Evolutionary conservation across 257 asterid genomes (phyloP), one percentile per base, ranked within the genome.

Genomic region (Nyctanthes arbortristis): DNA sequence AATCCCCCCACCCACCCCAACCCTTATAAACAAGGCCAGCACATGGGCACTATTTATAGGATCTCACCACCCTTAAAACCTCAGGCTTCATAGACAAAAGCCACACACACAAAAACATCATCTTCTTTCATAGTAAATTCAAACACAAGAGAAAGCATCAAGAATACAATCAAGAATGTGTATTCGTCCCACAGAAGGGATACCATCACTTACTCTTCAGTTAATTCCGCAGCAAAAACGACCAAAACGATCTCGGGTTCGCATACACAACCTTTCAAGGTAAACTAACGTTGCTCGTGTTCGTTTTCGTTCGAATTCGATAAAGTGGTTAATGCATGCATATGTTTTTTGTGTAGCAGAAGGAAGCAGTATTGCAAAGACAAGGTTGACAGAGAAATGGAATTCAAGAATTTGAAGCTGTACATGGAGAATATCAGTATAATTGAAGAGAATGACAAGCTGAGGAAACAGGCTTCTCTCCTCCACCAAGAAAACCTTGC

Each of bases 371-470:
- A 61, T 55, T 30, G 74, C 34, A 86, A 76, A 34, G 86, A 82
- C 24, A 59, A 61, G 39, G 39, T 30, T 2, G 84, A 57, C 28
- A 58, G 63, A 9, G 86, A 79, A 0, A 82, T 88, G 81, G 76
- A 78, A 12, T 2, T 79, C 67, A 81, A 78, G 89, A 91, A 88
- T 66, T 62, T 91, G 86, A 88, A 81, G 86, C 75, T 91, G 34
- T 88, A 82, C 77, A 87, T 88, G 77, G 90, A 88, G 85, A 91
- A 91, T 70, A 82, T 88, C 61, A 88, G 80, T 64, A 91, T 91
- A 33, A 27, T 84, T 43, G 77, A 82, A 72, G 92, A 86, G 74
- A 91, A 91, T 66, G 88, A 88, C 12, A 87, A 78, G 36, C 55
- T 91, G 70, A 87, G 87, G 83, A 81, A 78, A 77, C 78, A 82